A percentile compares a stretch with the other conserved stretches of the same genome.
These are phyloP conservation scores for Suillus plorans DNA, from an alignment of 768 basidiomycete species.

Conservation along the genomic window DNA sequence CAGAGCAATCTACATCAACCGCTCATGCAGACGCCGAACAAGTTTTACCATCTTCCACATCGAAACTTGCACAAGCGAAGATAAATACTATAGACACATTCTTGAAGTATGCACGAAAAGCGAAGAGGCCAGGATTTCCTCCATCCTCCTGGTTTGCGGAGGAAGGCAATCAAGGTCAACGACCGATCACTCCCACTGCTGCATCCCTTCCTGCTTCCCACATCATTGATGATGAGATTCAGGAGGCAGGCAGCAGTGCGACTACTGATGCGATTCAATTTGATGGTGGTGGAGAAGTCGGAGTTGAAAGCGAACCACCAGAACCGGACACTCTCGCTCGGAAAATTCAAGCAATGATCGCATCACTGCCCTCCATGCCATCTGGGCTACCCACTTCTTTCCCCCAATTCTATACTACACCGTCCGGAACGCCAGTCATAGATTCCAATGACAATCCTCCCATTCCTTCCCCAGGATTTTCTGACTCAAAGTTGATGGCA, in stretches of 20 bases:
- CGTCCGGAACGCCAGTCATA: slow-evolving; percentile 11
- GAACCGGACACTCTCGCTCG: slow-evolving; percentile 48
- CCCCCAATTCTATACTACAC: slow-evolving; percentile 15
- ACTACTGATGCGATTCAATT: not conserved
- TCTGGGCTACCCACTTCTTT: slow-evolving; percentile 19
- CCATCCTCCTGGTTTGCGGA: slow-evolving; percentile 18
- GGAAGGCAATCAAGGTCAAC: slow-evolving; percentile 4
- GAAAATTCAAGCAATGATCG: slow-evolving; percentile 52
- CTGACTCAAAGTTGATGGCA: slow-evolving; percentile 48
- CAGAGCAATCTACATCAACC: slow-evolving; percentile 12
- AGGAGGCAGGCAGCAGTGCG: slow-evolving; percentile 7
- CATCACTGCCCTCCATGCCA: slow-evolving; percentile 37
- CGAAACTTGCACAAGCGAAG: slow-evolving; percentile 19
- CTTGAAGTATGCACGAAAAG: slow-evolving; percentile 16
- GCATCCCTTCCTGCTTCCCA: slow-evolving; percentile 9
- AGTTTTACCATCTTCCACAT: not conserved
- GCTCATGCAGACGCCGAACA: slow-evolving; percentile 8
- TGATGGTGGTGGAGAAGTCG: not conserved
- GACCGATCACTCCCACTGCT: slow-evolving; percentile 6
- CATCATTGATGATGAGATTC: slow-evolving; percentile 5
- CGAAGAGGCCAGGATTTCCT: slow-evolving; percentile 12
- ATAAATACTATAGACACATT: slow-evolving; percentile 16
- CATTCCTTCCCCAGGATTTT: slow-evolving; percentile 33
- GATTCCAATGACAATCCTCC: slow-evolving; percentile 15
- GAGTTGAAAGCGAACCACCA: slow-evolving; percentile 23